phyloP scores from a whole-genome alignment of 2,329 filamentous ascomycete genomes.

The Venturia aucupariae region DNA sequence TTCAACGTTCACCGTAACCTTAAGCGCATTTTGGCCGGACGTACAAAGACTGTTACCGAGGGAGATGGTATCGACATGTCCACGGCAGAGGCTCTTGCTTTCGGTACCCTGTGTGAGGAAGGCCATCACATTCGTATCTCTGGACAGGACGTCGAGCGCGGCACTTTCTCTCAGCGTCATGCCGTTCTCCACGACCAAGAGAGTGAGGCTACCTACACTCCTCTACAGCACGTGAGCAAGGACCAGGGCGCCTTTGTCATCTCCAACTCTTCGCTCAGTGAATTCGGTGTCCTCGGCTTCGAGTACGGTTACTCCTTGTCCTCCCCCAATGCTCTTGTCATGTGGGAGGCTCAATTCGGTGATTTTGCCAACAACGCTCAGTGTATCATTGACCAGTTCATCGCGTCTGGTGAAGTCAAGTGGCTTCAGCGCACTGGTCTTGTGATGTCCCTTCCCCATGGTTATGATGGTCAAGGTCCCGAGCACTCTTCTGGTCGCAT shows the following conservation, averaged over 20 bases:
- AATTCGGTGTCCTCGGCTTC: conserved; percentile 75
- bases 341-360: conserved; percentile 99
- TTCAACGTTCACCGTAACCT: conserved; percentile 91
- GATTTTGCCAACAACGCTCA: conserved; percentile 99
- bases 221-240: conserved; percentile 77
- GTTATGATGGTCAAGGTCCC: conserved; percentile 95
- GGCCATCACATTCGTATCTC: conserved; percentile 96
- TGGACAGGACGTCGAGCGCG: conserved; percentile 97
- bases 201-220: conserved; percentile 85
- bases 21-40: conserved; percentile 84
- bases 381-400: conserved; percentile 97
- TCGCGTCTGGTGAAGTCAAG: conserved; percentile 94
- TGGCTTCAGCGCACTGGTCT: conserved; percentile 98
- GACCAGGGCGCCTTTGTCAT: conserved; percentile 96
- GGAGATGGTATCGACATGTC: conserved; percentile 97
- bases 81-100: conserved; percentile 90
- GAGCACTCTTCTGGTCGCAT: conserved; percentile 97
- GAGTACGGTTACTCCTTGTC: conserved; percentile 98
- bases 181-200: conserved; percentile 97
- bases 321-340: conserved; percentile 91
- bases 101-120: conserved; percentile 82
- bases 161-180: conserved; percentile 97
- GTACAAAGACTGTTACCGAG: conserved; percentile 85
- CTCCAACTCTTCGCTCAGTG: conserved; percentile 81
- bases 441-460: conserved; percentile 92